A percentile compares a stretch with the other conserved stretches of the same genome.
These are phyloP conservation scores for Pleurotus ostreatus DNA, from an alignment of 768 basidiomycete species.

Conservation along the genomic window DNA sequence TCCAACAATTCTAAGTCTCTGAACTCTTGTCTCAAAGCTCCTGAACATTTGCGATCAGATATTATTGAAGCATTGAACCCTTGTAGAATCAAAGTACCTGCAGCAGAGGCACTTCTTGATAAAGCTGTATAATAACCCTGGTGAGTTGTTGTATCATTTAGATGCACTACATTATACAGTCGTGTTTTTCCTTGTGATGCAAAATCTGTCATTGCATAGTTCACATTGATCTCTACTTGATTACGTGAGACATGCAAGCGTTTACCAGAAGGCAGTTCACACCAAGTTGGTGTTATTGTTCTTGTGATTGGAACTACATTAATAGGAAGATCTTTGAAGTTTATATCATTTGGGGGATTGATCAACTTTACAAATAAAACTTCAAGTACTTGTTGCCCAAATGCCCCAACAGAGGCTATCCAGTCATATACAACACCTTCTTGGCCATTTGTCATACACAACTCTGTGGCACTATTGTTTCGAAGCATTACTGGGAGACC, in stretches of 20 bases:
- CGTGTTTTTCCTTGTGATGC: conserved; percentile 27
- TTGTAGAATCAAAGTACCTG: conserved; percentile 23
- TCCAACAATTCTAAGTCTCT: conserved; percentile 29
- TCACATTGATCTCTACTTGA: conserved; percentile 22
- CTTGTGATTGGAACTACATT: conserved; percentile 18
- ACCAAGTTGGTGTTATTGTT: conserved; percentile 1
- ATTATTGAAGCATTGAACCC: conserved; percentile 20
- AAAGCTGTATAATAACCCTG: conserved; percentile 27
- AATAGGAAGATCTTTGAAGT: conserved; percentile 10
- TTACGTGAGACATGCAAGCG: conserved; percentile 12
- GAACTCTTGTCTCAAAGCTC: conserved; percentile 28
- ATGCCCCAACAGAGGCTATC: neutral
- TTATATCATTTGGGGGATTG: conserved; percentile 1
- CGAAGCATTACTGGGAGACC: conserved; percentile 29
- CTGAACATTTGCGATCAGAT: conserved; percentile 16
- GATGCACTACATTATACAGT: conserved; percentile 20
- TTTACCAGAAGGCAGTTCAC: conserved; percentile 13
- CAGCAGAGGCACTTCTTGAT: conserved; percentile 18
- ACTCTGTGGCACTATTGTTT: conserved; percentile 15
- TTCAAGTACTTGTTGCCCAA: conserved; percentile 9
- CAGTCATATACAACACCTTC: conserved; percentile 10
- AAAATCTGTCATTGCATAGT: conserved; percentile 15
- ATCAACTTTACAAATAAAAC: conserved; percentile 13
- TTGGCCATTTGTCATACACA: conserved; percentile 10
- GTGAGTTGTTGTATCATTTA: conserved; percentile 18